Evolutionary conservation across 2,329 filamentous ascomycete species (phyloP).

Genomic region (Cercospora zeina): DNA sequence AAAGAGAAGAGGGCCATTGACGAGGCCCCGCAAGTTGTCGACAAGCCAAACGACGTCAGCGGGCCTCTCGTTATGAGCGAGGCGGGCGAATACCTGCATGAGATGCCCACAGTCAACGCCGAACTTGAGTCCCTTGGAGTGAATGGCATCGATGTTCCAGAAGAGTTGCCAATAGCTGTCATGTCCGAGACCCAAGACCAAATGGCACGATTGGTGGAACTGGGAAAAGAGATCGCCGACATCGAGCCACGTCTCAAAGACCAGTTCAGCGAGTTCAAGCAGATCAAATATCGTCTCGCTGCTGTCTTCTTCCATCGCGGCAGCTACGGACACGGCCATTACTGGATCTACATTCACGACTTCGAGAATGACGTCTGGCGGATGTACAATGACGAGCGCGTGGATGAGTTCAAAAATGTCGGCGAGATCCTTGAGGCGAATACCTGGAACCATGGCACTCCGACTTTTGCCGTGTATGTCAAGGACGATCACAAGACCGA

Average conservation of each 20-base stretch:
- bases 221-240: slow-evolving; percentile 46
- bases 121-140: slow-evolving; percentile 38
- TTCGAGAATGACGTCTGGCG: slow-evolving; percentile 80
- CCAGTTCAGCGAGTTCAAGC: slow-evolving; percentile 64
- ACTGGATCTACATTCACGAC: slow-evolving; percentile 96
- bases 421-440: slow-evolving; percentile 69
- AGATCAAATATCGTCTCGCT: slow-evolving; percentile 77
- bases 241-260: slow-evolving; percentile 53
- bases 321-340: slow-evolving; percentile 68
- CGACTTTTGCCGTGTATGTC: slow-evolving; percentile 84
- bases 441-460: slow-evolving; percentile 65
- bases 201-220: slow-evolving; percentile 48
- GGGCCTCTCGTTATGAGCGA: slow-evolving; percentile 35
- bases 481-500: slow-evolving; percentile 63
- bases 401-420: slow-evolving; percentile 60
- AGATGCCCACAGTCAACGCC: slow-evolving; percentile 45
- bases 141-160: slow-evolving; percentile 48
- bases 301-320: slow-evolving; percentile 91
- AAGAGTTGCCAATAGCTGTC: slow-evolving; percentile 46
- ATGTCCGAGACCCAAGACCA: slow-evolving; percentile 49
- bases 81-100: slow-evolving; percentile 47
- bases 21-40: slow-evolving; percentile 24
- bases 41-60: slow-evolving; percentile 26
- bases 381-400: slow-evolving; percentile 87
- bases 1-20: slow-evolving; percentile 36